Base-by-base conservation (phyloP, 495 filamentous ascomycete species). In the Amphirosellinia nigrospora region DNA sequence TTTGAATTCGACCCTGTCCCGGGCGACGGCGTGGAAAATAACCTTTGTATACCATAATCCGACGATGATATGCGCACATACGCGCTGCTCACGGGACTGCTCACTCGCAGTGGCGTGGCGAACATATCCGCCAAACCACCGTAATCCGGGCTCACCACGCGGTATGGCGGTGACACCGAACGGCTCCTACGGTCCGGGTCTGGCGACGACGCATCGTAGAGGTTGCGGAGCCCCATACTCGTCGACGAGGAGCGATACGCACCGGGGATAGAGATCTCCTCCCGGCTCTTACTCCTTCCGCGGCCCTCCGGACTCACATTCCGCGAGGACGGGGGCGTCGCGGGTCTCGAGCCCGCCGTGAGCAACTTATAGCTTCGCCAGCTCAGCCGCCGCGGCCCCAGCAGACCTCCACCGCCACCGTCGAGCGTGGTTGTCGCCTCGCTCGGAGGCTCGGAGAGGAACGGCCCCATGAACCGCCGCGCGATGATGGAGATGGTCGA, bases 331-430 rank as follows among this genome's bases (percentile, higher is more conserved):
- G 30, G 53, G 1, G 66, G 66, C 45, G 66, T 69, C 23, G 21
- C 56, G 23, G 66, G 66, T 13, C 46, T 8, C 11, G 66, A 41
- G 13, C 56, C 56, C 11, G 56, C 34, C 32, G 66, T 50, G n/a
- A 69, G 66, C 16, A 69, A n/a, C 5, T 69, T 69, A 3, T 39
- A 58, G 66, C 45, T 69, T 15, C 56, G 66, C 66, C 66, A 69
- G 41, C 45, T 59, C 6, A 69, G 43, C 16, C 45, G 38, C 6
- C 43, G 38, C 16, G 39, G 66, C 3, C 32, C 63, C 19, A 19
- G 7, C 9, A 19, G 7, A 3, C 55, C n/a, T 0, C 30, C 66
- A 10, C 30, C 50, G 3, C 8, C 66, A 2, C 55, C 56, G 13
- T 53, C 66, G 1, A 50, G 16, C 13, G 45, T 50, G 2, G 56